These are phyloP conservation scores for Paracorniculantispora psalliotae DNA, from an alignment of 2,329 filamentous ascomycete species.

Conservation along the genomic window DNA sequence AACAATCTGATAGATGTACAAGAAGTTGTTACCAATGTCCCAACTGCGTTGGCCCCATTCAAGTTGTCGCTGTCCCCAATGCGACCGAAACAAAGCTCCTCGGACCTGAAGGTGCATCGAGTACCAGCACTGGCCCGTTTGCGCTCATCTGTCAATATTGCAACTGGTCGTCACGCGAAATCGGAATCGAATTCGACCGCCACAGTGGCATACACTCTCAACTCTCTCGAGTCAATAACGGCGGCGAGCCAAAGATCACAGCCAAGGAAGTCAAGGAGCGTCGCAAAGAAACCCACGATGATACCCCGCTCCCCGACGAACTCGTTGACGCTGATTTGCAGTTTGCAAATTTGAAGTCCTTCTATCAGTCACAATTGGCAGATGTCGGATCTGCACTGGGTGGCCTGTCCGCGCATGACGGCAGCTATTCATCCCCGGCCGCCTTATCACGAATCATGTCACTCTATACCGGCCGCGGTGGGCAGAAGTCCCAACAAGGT, in stretches of 20 bases:
- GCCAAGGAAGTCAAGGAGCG: constrained; percentile 47
- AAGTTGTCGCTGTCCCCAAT: constrained; percentile 65
- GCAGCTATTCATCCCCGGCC: constrained; percentile 67
- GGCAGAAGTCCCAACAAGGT: constrained; percentile 60
- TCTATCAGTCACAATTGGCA: constrained; percentile 76
- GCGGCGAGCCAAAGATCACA: constrained; percentile 47
- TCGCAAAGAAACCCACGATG: constrained; percentile 41
- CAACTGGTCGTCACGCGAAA: constrained; percentile 85
- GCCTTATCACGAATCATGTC: constrained; percentile 87
- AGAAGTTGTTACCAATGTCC: constrained; percentile 96
- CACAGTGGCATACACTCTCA: constrained; percentile 82
- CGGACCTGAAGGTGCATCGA: constrained; percentile 32
- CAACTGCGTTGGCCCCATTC: constrained; percentile 74
- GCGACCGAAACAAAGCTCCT: constrained; percentile 41
- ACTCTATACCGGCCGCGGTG: constrained; percentile 67
- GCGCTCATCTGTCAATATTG: constrained; percentile 86
- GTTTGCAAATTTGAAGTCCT: constrained; percentile 69
- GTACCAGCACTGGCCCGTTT: constrained; percentile 51
- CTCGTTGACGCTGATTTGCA: constrained; percentile 61
- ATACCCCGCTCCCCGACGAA: constrained; percentile 35
- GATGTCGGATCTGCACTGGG: constrained; percentile 51
- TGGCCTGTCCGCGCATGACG: constrained; percentile 37
- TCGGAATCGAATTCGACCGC: constrained; percentile 85
- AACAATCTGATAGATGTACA: constrained; percentile 62
- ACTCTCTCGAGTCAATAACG: constrained; percentile 64